phyloP scores from a whole-genome alignment of 164 flowering plant genomes.

The Cinnamomum chago region DNA sequence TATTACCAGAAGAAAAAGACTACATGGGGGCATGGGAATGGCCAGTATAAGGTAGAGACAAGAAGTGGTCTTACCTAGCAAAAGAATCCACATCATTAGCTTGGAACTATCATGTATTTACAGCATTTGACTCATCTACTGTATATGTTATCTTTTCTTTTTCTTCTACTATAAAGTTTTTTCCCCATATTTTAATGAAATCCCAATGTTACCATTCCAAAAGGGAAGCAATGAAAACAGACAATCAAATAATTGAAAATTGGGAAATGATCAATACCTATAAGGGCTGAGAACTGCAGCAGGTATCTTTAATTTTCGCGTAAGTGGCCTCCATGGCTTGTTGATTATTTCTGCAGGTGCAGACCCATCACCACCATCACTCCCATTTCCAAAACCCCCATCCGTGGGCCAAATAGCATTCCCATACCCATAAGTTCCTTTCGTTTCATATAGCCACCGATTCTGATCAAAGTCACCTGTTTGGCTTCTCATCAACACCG shows the following conservation, averaged over 20 bases:
- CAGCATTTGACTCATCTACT: too few relatives aligned
- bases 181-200: too few relatives aligned
- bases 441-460: conserved; percentile 73
- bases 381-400: conserved; percentile 24
- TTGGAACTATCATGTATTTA: too few relatives aligned
- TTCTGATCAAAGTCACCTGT: conserved; percentile 70
- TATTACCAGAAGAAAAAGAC: too few relatives aligned
- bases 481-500: conserved; percentile 48
- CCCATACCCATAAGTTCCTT: conserved; percentile 74
- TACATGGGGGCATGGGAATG: too few relatives aligned
- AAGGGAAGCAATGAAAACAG: background rate
- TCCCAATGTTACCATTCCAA: too few relatives aligned
- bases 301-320: conserved; percentile 48
- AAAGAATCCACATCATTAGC: too few relatives aligned
- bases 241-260: background rate
- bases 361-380: conserved; percentile 17
- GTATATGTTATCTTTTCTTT: too few relatives aligned
- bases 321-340: conserved; percentile 84
- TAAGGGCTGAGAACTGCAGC: conserved; percentile 70
- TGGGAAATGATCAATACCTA: conserved; percentile 32
- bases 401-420: conserved; percentile 69
- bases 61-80: too few relatives aligned
- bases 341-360: conserved; percentile 35
- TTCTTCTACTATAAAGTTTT: too few relatives aligned
- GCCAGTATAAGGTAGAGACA: too few relatives aligned